These are phyloP conservation scores for Uronychia setigera DNA, from an alignment of 73 alveolate genomes.

Conservation along the genomic window DNA sequence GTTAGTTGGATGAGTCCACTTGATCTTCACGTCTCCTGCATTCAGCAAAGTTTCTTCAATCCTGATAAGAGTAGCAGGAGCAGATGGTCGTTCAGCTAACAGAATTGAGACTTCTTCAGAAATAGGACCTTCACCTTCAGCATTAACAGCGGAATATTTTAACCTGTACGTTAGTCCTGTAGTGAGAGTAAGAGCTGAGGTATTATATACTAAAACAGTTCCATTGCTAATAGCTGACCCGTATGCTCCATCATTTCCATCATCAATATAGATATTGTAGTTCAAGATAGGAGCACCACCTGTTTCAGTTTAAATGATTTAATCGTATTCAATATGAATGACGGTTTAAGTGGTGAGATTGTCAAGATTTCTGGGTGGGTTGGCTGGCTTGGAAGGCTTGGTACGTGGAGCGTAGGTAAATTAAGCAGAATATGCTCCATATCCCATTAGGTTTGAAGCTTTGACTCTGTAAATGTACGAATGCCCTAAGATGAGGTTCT, in stretches of 20 bases:
- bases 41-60: constrained; percentile 42
- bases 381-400: constrained; percentile 57
- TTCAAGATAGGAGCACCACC: constrained; percentile 59
- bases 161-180: constrained; percentile 68
- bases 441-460: constrained; percentile 58
- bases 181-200: constrained; percentile 41
- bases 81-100: constrained; percentile 72
- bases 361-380: constrained; percentile 38
- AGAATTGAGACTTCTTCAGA: constrained; percentile 78
- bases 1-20: constrained; percentile 71
- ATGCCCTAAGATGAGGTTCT: constrained; percentile 59
- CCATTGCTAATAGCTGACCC: constrained; percentile 28
- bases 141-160: constrained; percentile 77
- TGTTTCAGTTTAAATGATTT: constrained; percentile 21
- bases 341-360: constrained; percentile 31
- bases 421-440: constrained; percentile 27
- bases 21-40: constrained; percentile 64
- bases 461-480: constrained; percentile 49
- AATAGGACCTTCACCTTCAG: constrained; percentile 79
- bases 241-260: constrained; percentile 67
- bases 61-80: constrained; percentile 58
- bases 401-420: constrained; percentile 42
- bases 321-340: constrained; percentile 33
- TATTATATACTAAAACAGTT: constrained; percentile 21
- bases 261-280: constrained; percentile 64